Evolutionary conservation across 495 filamentous ascomycete genomes (phyloP).

Genomic region (Xylaria nigripes): DNA sequence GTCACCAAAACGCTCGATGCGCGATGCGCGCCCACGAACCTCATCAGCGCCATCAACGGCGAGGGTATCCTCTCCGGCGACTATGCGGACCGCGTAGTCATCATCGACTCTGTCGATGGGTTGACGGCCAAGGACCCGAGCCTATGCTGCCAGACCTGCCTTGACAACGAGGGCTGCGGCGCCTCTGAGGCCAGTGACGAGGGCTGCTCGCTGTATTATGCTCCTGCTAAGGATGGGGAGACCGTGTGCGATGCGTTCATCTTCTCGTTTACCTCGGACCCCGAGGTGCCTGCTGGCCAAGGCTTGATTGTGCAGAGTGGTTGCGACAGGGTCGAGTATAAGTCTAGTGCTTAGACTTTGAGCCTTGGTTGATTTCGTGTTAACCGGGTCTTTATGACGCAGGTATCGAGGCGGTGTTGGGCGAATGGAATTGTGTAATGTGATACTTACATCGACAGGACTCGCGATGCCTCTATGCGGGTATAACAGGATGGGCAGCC

Average conservation of each 20-base stretch:
- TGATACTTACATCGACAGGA: too few relatives aligned
- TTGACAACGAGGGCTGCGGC: conserved; percentile 48
- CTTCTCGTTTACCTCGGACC: conserved; percentile 15
- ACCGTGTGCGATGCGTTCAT: conserved; percentile 11
- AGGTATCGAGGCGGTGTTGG: too few relatives aligned
- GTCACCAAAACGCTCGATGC: conserved; percentile 18
- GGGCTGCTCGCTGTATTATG: conserved; percentile 25
- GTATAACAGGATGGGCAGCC: too few relatives aligned
- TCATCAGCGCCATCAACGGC: conserved; percentile 17
- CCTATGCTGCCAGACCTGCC: conserved; percentile 21
- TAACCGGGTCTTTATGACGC: too few relatives aligned
- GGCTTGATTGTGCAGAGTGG: conserved; percentile 18
- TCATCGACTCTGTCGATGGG: conserved; percentile 15
- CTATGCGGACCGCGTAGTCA: conserved; percentile 15
- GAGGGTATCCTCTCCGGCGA: conserved; percentile 12
- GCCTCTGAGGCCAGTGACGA: conserved; percentile 49
- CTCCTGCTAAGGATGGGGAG: conserved; percentile 16
- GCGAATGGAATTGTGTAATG: too few relatives aligned
- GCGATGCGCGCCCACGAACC: conserved; percentile 21
- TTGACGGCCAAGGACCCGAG: conserved; percentile 11
- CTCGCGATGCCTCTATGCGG: too few relatives aligned
- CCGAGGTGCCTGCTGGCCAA: conserved; percentile 13
- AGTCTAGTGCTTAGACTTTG: background rate
- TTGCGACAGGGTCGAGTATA: conserved; percentile 18
- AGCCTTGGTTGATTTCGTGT: too few relatives aligned